Evolutionary conservation across 805 yeast genomes (phyloP).

Genomic region (Huiozyma naganishii): DNA sequence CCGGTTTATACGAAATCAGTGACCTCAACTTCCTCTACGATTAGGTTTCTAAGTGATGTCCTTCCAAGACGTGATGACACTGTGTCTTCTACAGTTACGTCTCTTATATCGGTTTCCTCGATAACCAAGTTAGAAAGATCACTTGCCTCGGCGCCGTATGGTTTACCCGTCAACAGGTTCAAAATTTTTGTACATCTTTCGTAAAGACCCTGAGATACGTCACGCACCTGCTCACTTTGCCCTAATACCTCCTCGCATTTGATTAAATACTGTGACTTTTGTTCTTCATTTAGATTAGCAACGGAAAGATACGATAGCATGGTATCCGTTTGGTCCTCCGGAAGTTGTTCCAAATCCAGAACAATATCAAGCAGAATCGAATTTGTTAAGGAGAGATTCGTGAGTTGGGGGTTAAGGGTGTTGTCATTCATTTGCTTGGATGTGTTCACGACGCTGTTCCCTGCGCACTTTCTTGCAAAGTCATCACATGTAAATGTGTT

Average conservation of each 20-base stretch:
- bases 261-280: constrained; percentile 3
- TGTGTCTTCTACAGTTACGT: neutral
- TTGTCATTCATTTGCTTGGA: too few species aligned
- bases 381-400: too few species aligned
- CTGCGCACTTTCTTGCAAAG: too few species aligned
- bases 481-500: too few species aligned
- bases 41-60: constrained; percentile 2
- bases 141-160: constrained; percentile 5
- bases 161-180: constrained; percentile 7
- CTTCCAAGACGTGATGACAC: too few species aligned
- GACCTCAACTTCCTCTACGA: constrained; percentile 4
- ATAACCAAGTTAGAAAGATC: constrained; percentile 3
- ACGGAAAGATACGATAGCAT: constrained; percentile 5
- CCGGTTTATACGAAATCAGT: neutral
- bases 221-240: constrained; percentile 3
- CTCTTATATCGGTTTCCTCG: constrained; percentile 3
- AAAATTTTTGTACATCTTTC: constrained; percentile 12
- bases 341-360: constrained; percentile 4
- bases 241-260: constrained; percentile 8
- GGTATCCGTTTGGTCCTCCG: constrained; percentile 3
- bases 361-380: constrained; percentile 2
- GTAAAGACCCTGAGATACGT: constrained; percentile 1
- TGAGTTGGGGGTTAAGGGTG: too few species aligned
- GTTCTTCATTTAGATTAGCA: constrained; percentile 3
- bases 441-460: too few species aligned